Evolutionary conservation across 768 basidiomycete species (phyloP).

Genomic region (Rhodotorula sphaerocarpa): DNA sequence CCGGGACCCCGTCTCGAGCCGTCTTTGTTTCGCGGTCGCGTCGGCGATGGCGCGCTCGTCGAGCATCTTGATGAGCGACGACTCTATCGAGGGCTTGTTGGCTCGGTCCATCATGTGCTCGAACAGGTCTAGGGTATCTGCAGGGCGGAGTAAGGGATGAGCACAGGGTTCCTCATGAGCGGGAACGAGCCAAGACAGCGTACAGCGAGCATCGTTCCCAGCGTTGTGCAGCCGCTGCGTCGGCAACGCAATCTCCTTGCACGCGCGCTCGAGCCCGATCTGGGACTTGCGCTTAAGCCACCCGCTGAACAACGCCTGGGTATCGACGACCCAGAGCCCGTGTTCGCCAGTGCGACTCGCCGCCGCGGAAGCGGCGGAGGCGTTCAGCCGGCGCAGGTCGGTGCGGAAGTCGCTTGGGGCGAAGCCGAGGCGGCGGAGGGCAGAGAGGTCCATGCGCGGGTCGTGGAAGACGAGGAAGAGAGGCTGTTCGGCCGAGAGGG

Average conservation of each 20-base stretch:
- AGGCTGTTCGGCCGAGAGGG: constrained; percentile 13
- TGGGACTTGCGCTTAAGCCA: constrained; percentile 4
- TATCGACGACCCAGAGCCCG: constrained; percentile 19
- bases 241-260: constrained; percentile 6
- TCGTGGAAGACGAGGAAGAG: constrained; percentile 34
- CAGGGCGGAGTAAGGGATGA: too few relatives aligned
- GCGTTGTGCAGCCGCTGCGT: constrained; percentile 30
- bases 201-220: constrained; percentile 32
- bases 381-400: constrained; percentile 6
- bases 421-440: constrained; percentile 17
- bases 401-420: constrained; percentile 1
- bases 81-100: background rate
- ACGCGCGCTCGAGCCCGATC: constrained; percentile 19
- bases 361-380: too few relatives aligned
- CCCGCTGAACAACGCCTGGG: constrained; percentile 19
- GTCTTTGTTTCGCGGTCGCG: background rate
- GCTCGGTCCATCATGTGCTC: constrained; percentile 21
- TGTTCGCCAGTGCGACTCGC: background rate
- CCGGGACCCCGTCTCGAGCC: background rate
- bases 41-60: constrained; percentile 2
- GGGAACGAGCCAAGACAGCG: background rate
- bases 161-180: background rate
- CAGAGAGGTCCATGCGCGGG: constrained; percentile 15
- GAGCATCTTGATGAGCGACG: background rate
- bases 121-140: constrained; percentile 28